Conservation (phyloP, 257 asterid species). For the Solanum arcanum region DNA sequence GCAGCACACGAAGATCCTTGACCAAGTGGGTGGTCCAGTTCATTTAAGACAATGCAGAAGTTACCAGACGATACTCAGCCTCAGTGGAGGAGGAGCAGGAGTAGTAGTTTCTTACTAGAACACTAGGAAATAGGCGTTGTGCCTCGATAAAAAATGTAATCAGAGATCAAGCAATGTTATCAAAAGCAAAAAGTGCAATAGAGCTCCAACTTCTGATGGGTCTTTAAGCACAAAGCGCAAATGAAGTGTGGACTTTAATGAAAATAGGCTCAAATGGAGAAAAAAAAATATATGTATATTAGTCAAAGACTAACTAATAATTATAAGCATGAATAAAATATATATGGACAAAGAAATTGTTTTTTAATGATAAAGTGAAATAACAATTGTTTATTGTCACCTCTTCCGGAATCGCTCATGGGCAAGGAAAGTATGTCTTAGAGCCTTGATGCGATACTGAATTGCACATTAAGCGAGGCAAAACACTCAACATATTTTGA, state of each 20-base stretch:
- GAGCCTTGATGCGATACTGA: not conserved
- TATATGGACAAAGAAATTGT: not conserved
- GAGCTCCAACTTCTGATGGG: not conserved
- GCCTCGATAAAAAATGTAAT: not conserved
- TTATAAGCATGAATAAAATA: not conserved
- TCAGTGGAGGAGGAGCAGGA: not conserved
- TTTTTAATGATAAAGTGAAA: not conserved
- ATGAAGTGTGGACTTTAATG: not conserved
- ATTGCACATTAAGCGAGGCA: not conserved
- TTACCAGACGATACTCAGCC: not conserved
- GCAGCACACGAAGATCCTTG: not conserved
- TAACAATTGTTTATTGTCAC: not conserved
- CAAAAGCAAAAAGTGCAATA: not conserved
- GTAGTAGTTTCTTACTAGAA: not conserved
- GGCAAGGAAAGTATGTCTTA: not conserved
- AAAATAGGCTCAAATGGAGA: not conserved
- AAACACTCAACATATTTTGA: not conserved
- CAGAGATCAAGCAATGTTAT: not conserved
- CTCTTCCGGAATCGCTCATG: not conserved
- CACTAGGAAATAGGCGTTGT: not conserved
- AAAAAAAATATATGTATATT: not conserved
- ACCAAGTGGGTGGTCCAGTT: not conserved
- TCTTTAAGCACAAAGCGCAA: not conserved
- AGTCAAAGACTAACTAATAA: not conserved
- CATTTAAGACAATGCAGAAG: not conserved